Evolutionary conservation across 805 yeast genomes (phyloP).

Genomic region (Saccharomycopsis fibuligera): DNA sequence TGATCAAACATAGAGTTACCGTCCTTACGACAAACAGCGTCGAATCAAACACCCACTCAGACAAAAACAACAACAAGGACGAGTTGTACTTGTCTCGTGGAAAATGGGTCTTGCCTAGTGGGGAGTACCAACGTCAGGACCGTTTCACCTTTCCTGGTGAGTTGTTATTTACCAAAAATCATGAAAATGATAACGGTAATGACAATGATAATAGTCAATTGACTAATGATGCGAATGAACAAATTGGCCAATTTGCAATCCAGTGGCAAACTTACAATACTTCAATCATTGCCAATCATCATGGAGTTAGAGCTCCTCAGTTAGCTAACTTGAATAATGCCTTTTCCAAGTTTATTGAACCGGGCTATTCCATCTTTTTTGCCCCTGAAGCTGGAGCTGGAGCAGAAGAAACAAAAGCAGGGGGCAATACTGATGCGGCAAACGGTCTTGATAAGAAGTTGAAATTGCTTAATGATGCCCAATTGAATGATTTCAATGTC

Average conservation of each 20-base stretch:
- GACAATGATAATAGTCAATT: not conserved
- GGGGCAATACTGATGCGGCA: not conserved
- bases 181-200: too few relatives aligned
- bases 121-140: slow-evolving; percentile 21
- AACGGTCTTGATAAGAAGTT: not conserved
- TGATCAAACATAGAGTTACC: slow-evolving; percentile 15
- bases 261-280: slow-evolving; percentile 16
- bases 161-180: too few relatives aligned
- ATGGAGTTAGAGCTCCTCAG: slow-evolving; percentile 5
- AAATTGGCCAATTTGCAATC: slow-evolving; percentile 12
- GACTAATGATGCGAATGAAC: not conserved
- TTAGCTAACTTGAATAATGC: slow-evolving; percentile 16
- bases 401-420: not conserved
- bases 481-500: slow-evolving; percentile 11
- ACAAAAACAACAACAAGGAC: slow-evolving; percentile 3
- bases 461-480: not conserved
- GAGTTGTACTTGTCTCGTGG: slow-evolving; percentile 13
- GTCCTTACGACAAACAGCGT: slow-evolving; percentile 7
- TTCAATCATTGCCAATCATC: not conserved
- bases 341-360: slow-evolving; percentile 16
- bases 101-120: slow-evolving; percentile 19
- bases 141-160: slow-evolving; percentile 9
- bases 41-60: too few relatives aligned
- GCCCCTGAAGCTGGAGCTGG: too few relatives aligned
- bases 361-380: slow-evolving; percentile 19